These are phyloP conservation scores for Globisporangium canariense DNA, from an alignment of 352 stramenopile species.

Conservation along the genomic window DNA sequence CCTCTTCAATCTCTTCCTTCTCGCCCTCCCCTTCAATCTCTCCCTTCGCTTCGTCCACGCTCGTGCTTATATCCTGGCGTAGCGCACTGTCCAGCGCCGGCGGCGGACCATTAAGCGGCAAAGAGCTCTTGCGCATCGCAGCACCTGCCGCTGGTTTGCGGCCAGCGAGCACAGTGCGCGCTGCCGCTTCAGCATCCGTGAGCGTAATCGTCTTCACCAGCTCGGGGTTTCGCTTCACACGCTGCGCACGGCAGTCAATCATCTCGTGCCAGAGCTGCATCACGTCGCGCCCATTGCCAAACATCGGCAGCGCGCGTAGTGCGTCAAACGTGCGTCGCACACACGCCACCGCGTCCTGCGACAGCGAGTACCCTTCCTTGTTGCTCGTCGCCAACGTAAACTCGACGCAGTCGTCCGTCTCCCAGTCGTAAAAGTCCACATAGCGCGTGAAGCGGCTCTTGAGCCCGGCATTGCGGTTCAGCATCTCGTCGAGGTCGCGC, in stretches of 20 bases:
- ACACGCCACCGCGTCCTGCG: slow-evolving; percentile 18
- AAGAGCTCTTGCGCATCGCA: slow-evolving; percentile 24
- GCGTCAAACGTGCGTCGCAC: slow-evolving; percentile 34
- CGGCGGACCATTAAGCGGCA: slow-evolving; percentile 1
- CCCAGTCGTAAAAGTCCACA: slow-evolving; percentile 89
- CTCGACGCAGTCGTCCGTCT: slow-evolving; percentile 69
- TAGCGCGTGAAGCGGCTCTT: slow-evolving; percentile 90
- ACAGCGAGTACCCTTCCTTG: slow-evolving; percentile 40
- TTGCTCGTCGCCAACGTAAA: slow-evolving; percentile 50
- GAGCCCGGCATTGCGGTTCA: slow-evolving; percentile 85
- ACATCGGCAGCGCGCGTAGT: slow-evolving; percentile 49
- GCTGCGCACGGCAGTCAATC: slow-evolving; percentile 58
- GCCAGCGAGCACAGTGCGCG: slow-evolving; percentile 28
- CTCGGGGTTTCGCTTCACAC: slow-evolving; percentile 40
- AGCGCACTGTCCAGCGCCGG: slow-evolving; percentile 1
- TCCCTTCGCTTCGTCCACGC: slow-evolving; percentile 15
- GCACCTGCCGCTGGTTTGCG: slow-evolving; percentile 34
- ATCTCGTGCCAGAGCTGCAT: slow-evolving; percentile 62
- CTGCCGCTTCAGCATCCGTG: slow-evolving; percentile 38
- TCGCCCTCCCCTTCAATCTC: slow-evolving; percentile 19
- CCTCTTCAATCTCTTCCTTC: slow-evolving; percentile 17
- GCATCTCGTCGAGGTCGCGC: slow-evolving; percentile 87
- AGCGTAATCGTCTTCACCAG: slow-evolving; percentile 45
- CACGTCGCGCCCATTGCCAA: slow-evolving; percentile 76
- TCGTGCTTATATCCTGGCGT: background rate